A percentile compares a stretch with the other conserved stretches of the same genome.
phyloP scores from a whole-genome alignment of 2,329 filamentous ascomycete species.

The Coniochaeta sp. region DNA sequence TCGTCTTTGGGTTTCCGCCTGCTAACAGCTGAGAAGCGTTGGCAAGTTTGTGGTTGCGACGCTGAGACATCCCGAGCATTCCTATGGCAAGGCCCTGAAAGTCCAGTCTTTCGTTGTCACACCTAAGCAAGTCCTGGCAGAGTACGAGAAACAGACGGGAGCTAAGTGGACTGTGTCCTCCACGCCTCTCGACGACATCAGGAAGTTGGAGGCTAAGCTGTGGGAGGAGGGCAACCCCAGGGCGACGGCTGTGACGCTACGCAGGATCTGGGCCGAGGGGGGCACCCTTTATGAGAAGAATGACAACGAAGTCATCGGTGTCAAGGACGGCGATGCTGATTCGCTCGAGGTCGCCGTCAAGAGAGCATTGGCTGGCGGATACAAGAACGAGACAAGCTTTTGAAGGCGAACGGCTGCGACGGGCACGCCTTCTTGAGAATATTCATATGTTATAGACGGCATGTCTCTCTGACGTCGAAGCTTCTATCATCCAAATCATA shows the following conservation, averaged over 20 bases:
- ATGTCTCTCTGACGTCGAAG: too few relatives aligned
- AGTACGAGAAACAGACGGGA: slow-evolving; percentile 61
- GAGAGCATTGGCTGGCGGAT: slow-evolving; percentile 14
- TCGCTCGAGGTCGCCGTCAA: slow-evolving; percentile 31
- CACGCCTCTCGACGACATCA: slow-evolving; percentile 45
- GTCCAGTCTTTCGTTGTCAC: slow-evolving; percentile 67
- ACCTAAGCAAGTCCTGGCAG: slow-evolving; percentile 53
- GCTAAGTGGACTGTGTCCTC: slow-evolving; percentile 46
- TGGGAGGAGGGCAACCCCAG: slow-evolving; percentile 45
- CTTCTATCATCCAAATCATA: too few relatives aligned
- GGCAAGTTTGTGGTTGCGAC: slow-evolving; percentile 59
- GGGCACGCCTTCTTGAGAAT: neutral
- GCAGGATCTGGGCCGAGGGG: slow-evolving; percentile 66
- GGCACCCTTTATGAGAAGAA: slow-evolving; percentile 63
- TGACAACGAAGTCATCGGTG: slow-evolving; percentile 54
- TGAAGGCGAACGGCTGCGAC: neutral
- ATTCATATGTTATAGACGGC: too few relatives aligned
- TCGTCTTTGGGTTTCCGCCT: neutral
- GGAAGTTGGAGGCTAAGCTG: slow-evolving; percentile 47
- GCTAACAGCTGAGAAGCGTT: slow-evolving; percentile 36
- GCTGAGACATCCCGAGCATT: slow-evolving; percentile 46
- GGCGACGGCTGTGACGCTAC: slow-evolving; percentile 52
- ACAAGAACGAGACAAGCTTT: slow-evolving; percentile 5
- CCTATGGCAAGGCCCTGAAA: slow-evolving; percentile 50
- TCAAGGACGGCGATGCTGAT: slow-evolving; percentile 41